Percentiles rank a stretch among this genome's conserved stretches.
These are phyloP conservation scores for Talaromyces sp. DNA, from an alignment of 2,329 filamentous ascomycete genomes.

Conservation along the genomic window DNA sequence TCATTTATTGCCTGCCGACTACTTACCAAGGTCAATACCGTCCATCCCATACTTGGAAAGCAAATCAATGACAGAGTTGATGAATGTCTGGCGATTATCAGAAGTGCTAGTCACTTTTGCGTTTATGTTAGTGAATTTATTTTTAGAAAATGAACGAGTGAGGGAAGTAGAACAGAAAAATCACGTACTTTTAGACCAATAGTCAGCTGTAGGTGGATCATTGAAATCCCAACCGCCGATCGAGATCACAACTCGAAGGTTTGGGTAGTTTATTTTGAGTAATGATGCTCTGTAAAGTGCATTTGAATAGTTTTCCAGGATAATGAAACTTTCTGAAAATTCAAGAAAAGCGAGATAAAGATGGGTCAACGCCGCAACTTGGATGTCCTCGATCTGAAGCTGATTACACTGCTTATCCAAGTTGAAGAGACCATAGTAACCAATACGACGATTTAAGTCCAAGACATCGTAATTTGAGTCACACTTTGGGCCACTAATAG, in stretches of 20 bases:
- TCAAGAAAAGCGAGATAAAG: background rate
- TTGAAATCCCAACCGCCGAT: constrained; percentile 13
- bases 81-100: constrained; percentile 3
- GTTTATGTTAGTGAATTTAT: background rate
- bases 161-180: background rate
- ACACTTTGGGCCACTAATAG: background rate
- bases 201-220: constrained; percentile 1
- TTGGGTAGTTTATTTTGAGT: constrained; percentile 3
- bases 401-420: background rate
- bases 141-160: background rate
- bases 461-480: constrained; percentile 9
- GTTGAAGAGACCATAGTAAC: background rate
- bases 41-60: constrained; percentile 14
- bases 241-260: constrained; percentile 26
- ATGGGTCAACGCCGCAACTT: background rate
- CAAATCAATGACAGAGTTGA: constrained; percentile 8
- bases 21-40: background rate
- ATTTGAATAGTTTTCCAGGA: background rate
- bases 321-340: background rate
- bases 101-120: background rate
- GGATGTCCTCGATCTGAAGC: background rate
- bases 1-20: background rate
- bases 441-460: constrained; percentile 1
- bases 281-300: background rate
- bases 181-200: background rate